phyloP scores from a whole-genome alignment of 768 basidiomycete genomes.

The Trametes sanguinea region DNA sequence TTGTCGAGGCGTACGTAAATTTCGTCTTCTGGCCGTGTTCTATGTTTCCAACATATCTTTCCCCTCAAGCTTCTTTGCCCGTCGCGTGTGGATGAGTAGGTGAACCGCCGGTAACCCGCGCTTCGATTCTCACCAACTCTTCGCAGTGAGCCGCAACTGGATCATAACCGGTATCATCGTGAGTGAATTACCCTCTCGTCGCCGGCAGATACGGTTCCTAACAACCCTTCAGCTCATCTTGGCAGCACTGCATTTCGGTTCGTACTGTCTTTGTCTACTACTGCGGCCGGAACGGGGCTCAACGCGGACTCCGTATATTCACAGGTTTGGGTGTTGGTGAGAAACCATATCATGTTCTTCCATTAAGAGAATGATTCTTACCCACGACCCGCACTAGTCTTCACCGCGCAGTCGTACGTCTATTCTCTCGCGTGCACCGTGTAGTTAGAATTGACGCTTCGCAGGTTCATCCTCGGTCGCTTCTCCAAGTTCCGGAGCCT shows the following conservation, averaged over 20 bases:
- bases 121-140: conserved; percentile 1
- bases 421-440: neutral
- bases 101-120: neutral
- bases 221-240: conserved; percentile 38
- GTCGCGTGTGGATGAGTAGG: conserved; percentile 52
- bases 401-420: conserved; percentile 47
- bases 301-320: neutral
- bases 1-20: conserved; percentile 46
- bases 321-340: conserved; percentile 27
- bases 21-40: neutral
- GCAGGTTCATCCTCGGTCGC: conserved; percentile 33
- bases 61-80: conserved; percentile 50
- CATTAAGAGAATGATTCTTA: neutral
- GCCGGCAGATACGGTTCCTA: neutral
- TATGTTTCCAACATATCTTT: neutral
- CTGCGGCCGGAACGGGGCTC: neutral
- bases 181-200: conserved; percentile 20
- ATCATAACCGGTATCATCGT: conserved; percentile 47
- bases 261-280: conserved; percentile 9
- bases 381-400: conserved; percentile 36
- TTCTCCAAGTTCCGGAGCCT: conserved; percentile 37
- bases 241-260: conserved; percentile 46
- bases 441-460: conserved; percentile 10
- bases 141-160: conserved; percentile 46
- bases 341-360: conserved; percentile 3